Conservation (phyloP, 441 rosid genomes). For the Raphanus hybrid region DNA sequence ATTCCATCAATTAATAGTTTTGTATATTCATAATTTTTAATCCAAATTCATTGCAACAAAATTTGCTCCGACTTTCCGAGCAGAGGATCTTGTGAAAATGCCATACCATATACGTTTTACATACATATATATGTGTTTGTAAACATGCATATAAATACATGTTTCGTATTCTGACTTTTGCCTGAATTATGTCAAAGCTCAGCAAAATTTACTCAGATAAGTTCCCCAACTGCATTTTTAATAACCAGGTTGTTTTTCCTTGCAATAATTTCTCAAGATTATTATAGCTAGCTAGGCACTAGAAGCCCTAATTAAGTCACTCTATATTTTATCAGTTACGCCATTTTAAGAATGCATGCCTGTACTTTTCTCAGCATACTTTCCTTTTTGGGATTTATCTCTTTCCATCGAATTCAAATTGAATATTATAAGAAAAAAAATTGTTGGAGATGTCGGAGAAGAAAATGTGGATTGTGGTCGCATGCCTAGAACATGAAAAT, state of each 20-base stretch:
- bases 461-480: not conserved
- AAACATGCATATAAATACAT: not conserved
- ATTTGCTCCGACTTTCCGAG: conserved; percentile 9
- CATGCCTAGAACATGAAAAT: conserved; percentile 11
- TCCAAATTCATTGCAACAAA: not conserved
- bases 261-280: not conserved
- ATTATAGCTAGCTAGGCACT: conserved; percentile 3
- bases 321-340: not conserved
- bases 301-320: conserved; percentile 28
- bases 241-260: conserved; percentile 12
- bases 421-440: not conserved
- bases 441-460: conserved; percentile 11
- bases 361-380: conserved; percentile 9
- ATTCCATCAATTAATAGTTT: not conserved
- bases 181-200: conserved; percentile 15
- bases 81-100: conserved; percentile 21
- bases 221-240: conserved; percentile 11
- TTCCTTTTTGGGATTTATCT: not conserved
- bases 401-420: not conserved
- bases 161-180: conserved; percentile 14
- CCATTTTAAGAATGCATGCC: conserved; percentile 7
- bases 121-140: not conserved
- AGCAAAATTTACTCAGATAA: conserved; percentile 17
- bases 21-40: not conserved
- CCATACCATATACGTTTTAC: not conserved